phyloP scores from a whole-genome alignment of 495 filamentous ascomycete species.

The Amniculicola lignicola region DNA sequence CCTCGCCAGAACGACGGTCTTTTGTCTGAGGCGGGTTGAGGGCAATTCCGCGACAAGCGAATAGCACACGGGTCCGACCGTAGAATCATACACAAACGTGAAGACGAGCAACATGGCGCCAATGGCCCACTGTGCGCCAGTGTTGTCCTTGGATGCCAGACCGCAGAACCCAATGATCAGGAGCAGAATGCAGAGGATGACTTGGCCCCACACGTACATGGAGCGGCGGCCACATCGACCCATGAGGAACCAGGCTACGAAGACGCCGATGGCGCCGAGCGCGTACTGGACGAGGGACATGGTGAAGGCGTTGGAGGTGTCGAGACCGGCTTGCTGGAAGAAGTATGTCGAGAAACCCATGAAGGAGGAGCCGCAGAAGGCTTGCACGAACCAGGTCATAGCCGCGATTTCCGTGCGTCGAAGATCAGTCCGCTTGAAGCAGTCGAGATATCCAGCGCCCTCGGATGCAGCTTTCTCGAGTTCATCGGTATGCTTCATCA shows the following conservation, averaged over 20 bases:
- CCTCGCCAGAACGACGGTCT: conserved; percentile 62
- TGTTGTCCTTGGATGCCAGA: conserved; percentile 52
- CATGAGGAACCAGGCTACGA: conserved; percentile 74
- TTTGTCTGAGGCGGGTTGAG: conserved; percentile 69
- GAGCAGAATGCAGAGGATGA: conserved; percentile 62
- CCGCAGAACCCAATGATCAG: conserved; percentile 72
- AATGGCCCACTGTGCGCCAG: conserved; percentile 60
- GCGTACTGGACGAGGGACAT: conserved; percentile 73
- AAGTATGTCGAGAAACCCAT: conserved; percentile 71
- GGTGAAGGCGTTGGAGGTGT: conserved; percentile 56
- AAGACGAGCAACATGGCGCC: conserved; percentile 70
- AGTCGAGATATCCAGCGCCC: conserved; percentile 69
- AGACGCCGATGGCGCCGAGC: conserved; percentile 70
- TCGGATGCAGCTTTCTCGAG: conserved; percentile 67
- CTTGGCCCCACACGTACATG: conserved; percentile 67
- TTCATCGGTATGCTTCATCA: conserved; percentile 81
- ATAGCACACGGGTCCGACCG: conserved; percentile 76
- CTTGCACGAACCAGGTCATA: conserved; percentile 81
- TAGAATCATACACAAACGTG: conserved; percentile 70
- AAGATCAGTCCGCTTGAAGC: conserved; percentile 70
- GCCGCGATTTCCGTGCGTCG: conserved; percentile 69
- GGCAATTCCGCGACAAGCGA: conserved; percentile 73
- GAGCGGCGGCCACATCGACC: conserved; percentile 65
- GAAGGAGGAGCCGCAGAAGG: conserved; percentile 68
- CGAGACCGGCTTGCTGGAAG: conserved; percentile 67